A percentile compares a stretch with the other conserved stretches of the same genome.
These are phyloP conservation scores for Scheffersomyces spartinae DNA, from an alignment of 805 yeast genomes.

Conservation along the genomic window DNA sequence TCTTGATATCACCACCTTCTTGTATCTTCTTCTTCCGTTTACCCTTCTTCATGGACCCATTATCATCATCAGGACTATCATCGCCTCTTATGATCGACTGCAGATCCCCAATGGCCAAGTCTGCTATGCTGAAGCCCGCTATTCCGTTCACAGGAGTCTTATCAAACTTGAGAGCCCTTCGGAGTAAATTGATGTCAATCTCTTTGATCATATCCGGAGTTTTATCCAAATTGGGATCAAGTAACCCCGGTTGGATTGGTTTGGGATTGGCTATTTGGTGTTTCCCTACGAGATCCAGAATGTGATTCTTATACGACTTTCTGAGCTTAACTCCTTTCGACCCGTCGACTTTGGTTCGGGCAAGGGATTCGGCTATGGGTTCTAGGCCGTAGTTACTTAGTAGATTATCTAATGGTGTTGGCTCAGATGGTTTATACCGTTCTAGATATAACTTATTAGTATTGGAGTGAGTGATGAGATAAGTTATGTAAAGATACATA, in stretches of 20 bases:
- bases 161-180: slow-evolving; percentile 44
- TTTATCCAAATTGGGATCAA: slow-evolving; percentile 26
- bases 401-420: slow-evolving; percentile 67
- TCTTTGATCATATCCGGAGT: slow-evolving; percentile 36
- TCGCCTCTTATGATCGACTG: slow-evolving; percentile 29
- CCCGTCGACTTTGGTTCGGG: slow-evolving; percentile 80
- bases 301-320: slow-evolving; percentile 90
- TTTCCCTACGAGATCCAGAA: slow-evolving; percentile 75
- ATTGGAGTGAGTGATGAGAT: background rate
- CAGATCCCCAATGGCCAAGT: slow-evolving; percentile 50
- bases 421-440: slow-evolving; percentile 34
- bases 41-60: slow-evolving; percentile 19
- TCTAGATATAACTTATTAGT: slow-evolving; percentile 11
- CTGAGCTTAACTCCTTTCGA: slow-evolving; percentile 86
- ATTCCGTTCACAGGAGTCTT: slow-evolving; percentile 58
- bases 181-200: slow-evolving; percentile 38
- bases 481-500: slow-evolving; percentile 5
- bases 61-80: slow-evolving; percentile 28
- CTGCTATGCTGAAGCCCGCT: slow-evolving; percentile 63
- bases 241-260: slow-evolving; percentile 21
- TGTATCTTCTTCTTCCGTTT: slow-evolving; percentile 29
- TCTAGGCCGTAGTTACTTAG: slow-evolving; percentile 57
- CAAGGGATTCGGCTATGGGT: slow-evolving; percentile 64
- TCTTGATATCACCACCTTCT: slow-evolving; percentile 21
- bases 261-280: slow-evolving; percentile 46